phyloP scores from a whole-genome alignment of 257 asterid species.

The Solanum sejunctum region DNA sequence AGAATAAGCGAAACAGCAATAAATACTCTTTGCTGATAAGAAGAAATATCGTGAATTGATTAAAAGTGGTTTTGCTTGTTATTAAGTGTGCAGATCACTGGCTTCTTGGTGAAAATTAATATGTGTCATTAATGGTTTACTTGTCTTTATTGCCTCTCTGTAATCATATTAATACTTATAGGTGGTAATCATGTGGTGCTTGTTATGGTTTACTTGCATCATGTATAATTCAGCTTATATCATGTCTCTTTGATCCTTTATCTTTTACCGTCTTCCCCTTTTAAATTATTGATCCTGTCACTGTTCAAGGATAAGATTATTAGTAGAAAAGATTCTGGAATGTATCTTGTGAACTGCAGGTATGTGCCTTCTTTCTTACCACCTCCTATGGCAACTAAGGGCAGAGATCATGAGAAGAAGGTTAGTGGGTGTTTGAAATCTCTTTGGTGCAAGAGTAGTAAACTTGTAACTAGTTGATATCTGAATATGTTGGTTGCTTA shows the following conservation, averaged over 20 bases:
- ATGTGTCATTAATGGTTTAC: background rate
- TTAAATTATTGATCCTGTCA: background rate
- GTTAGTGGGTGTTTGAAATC: slow-evolving; percentile 17
- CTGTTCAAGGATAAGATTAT: slow-evolving; percentile 12
- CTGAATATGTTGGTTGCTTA: slow-evolving; percentile 3
- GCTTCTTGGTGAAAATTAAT: background rate
- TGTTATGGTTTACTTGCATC: background rate
- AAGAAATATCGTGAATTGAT: background rate
- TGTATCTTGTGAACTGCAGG: slow-evolving; percentile 59
- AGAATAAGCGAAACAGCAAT: background rate
- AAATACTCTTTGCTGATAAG: background rate
- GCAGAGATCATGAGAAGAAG: slow-evolving; percentile 64
- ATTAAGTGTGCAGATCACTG: background rate
- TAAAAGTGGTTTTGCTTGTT: background rate
- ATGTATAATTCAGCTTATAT: background rate
- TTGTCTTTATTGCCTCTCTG: background rate
- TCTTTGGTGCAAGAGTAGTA: background rate
- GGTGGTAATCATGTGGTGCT: background rate
- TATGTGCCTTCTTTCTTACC: slow-evolving; percentile 94
- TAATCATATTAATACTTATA: background rate
- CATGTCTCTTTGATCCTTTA: background rate
- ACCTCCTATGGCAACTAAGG: slow-evolving; percentile 83
- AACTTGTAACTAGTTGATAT: background rate
- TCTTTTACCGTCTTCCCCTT: background rate
- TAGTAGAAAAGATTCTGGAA: slow-evolving; percentile 34